Evolutionary conservation across 2,329 filamentous ascomycete genomes (phyloP), one percentile per base, ranked within the genome.

Genomic region (Dactylonectria macrodidyma): DNA sequence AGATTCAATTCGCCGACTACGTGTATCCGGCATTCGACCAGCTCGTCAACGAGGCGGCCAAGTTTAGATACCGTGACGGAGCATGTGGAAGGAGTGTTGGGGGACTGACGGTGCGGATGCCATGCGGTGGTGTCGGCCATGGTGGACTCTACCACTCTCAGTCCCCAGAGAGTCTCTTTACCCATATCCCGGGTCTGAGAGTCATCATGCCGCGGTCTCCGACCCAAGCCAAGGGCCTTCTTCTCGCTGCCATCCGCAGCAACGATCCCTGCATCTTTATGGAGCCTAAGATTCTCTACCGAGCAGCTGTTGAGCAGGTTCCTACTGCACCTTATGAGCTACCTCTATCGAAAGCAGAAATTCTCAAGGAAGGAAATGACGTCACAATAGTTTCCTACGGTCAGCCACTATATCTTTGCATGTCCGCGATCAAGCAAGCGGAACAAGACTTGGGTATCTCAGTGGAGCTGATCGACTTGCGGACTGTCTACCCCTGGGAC

Each of bases 1-100:
- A 99, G 84, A 95, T 98, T 62, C 95, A 98, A 79, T 98, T 98
- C 78, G 95, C 95, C 66, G 95, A 98, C 79, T 98, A 98, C 79
- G 91, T 97, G 62, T 97, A 91, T 79, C 95, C 95, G 3, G 95
- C 95, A 0, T 97, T 97, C 76, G 95, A 98, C 77, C 95, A 98
- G 84, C 88, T 98, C 36, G 94, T 97, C 77, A 97, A 97, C 76
- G 95, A 98, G 82, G 95, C 93, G 0, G 93, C 94, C 68, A 97
- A 97, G 82, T 92, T 93, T 77, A 87, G 95, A 63, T 98, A 94
- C 80, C 88, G 95, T 56, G 92, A 92, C 57, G 90, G 90, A 0
- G 70, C 77, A 19, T 85, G 85, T 59, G 87, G 87, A 1, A 82
- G 88, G 61, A 86, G 89, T 77, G 91, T 88, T 19, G 95, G 95